Percentiles rank a stretch among this genome's conserved stretches.
Conservation (phyloP, 805 yeast genomes). For the Cyberlindnera mycetangii region DNA sequence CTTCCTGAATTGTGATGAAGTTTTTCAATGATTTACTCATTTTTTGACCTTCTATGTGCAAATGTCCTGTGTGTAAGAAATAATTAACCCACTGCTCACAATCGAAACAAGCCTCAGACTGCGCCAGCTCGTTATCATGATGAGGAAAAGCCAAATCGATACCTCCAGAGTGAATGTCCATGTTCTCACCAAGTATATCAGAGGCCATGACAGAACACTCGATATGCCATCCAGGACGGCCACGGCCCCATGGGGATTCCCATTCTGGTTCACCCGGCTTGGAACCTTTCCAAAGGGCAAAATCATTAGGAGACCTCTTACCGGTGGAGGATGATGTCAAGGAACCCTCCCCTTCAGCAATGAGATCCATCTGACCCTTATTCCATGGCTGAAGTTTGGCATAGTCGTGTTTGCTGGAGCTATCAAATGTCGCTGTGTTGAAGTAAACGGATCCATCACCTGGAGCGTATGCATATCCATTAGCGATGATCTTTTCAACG, state of each 20-base stretch:
- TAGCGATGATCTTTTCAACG: slow-evolving; percentile 68
- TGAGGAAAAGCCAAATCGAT: slow-evolving; percentile 98
- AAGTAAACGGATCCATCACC: slow-evolving; percentile 94
- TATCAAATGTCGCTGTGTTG: slow-evolving; percentile 81
- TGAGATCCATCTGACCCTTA: slow-evolving; percentile 79
- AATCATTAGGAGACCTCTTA: slow-evolving; percentile 77
- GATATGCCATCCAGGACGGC: slow-evolving; percentile 99
- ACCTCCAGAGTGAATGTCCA: slow-evolving; percentile 97
- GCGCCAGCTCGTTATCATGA: slow-evolving; percentile 98
- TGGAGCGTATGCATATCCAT: slow-evolving; percentile 83
- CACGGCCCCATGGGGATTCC: slow-evolving; percentile 95
- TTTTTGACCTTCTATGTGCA: slow-evolving; percentile 97
- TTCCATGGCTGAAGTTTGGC: slow-evolving; percentile 99
- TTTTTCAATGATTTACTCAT: slow-evolving; percentile 96
- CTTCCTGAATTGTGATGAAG: slow-evolving; percentile 92
- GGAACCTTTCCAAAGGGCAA: slow-evolving; percentile 95
- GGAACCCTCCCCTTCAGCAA: slow-evolving; percentile 95
- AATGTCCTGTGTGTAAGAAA: slow-evolving; percentile 94
- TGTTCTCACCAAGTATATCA: slow-evolving; percentile 73
- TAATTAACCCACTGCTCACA: slow-evolving; percentile 95
- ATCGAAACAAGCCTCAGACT: slow-evolving; percentile 88
- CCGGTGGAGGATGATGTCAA: slow-evolving; percentile 51
- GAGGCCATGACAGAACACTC: slow-evolving; percentile 99
- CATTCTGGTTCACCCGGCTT: slow-evolving; percentile 97
- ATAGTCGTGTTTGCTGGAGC: slow-evolving; percentile 68